Percentiles rank a stretch among this genome's conserved stretches.
These are phyloP conservation scores for Podaxis sp. DNA, from an alignment of 768 basidiomycete species.

Conservation along the genomic window DNA sequence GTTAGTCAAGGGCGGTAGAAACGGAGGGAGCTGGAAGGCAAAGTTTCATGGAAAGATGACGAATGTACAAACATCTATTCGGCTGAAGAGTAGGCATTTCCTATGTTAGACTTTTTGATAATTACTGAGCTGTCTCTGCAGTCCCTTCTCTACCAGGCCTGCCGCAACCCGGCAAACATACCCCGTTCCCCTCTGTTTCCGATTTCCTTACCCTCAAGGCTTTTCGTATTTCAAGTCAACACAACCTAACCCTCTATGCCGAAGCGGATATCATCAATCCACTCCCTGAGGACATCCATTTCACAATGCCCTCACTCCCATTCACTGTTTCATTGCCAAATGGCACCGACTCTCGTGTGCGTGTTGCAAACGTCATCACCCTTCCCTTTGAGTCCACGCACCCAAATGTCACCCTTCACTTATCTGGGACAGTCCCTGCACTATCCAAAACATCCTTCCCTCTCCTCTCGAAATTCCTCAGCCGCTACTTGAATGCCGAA, in stretches of 20 bases:
- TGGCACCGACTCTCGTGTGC: constrained; percentile 27
- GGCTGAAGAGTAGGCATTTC: constrained; percentile 50
- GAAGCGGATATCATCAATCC: constrained; percentile 62
- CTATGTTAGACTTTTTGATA: not conserved
- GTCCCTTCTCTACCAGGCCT: constrained; percentile 68
- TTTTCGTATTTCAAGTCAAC: constrained; percentile 43
- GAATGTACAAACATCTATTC: constrained; percentile 46
- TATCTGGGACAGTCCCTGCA: constrained; percentile 60
- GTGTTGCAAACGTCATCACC: constrained; percentile 56
- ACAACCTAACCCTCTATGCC: constrained; percentile 44
- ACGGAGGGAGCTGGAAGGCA: constrained; percentile 48
- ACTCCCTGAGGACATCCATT: constrained; percentile 44
- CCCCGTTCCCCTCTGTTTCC: constrained; percentile 54
- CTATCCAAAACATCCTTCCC: constrained; percentile 38
- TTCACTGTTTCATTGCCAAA: constrained; percentile 58
- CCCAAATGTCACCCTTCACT: constrained; percentile 62
- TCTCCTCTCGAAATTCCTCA: constrained; percentile 60
- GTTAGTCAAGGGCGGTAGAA: constrained; percentile 50
- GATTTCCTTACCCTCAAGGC: constrained; percentile 60
- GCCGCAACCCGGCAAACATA: constrained; percentile 53
- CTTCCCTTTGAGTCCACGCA: constrained; percentile 60
- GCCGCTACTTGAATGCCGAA: constrained; percentile 59
- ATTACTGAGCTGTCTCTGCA: constrained; percentile 27
- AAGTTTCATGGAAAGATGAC: constrained; percentile 38
- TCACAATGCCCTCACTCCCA: constrained; percentile 57